phyloP scores from a whole-genome alignment of 2,329 filamentous ascomycete species.

The Colletotrichum sp. region DNA sequence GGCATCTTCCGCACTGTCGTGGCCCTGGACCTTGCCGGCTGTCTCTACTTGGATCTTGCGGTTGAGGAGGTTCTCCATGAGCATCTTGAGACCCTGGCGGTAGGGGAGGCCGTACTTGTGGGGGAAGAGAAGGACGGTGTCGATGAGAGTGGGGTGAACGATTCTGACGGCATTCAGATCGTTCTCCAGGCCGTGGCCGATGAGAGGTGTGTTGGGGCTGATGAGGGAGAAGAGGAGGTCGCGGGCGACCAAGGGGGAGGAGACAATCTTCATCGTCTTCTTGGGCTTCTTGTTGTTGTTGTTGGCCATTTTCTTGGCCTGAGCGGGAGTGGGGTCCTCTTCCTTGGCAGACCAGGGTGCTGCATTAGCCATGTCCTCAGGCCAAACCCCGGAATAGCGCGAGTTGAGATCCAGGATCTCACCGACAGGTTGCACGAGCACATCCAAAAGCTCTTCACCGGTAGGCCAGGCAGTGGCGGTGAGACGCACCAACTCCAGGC shows the following conservation, averaged over 20 bases:
- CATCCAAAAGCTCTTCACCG: constrained; percentile 77
- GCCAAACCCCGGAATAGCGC: constrained; percentile 85
- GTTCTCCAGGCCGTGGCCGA: constrained; percentile 95
- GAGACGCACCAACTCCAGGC: constrained; percentile 87
- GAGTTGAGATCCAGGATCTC: constrained; percentile 91
- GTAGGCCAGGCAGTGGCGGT: constrained; percentile 89
- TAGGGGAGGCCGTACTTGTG: constrained; percentile 78
- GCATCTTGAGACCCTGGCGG: constrained; percentile 76
- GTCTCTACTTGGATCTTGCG: constrained; percentile 79
- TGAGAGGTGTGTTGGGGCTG: constrained; percentile 77
- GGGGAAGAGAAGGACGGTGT: constrained; percentile 85
- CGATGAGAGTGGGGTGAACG: constrained; percentile 83
- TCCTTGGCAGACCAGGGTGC: constrained; percentile 52
- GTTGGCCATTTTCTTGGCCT: constrained; percentile 23
- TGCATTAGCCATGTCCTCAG: constrained; percentile 77
- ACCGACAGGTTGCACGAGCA: constrained; percentile 83
- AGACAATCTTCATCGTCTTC: constrained; percentile 71
- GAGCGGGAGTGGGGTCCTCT: constrained; percentile 19
- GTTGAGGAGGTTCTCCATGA: constrained; percentile 73
- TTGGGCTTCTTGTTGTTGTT: constrained; percentile 26
- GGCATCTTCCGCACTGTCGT: constrained; percentile 93
- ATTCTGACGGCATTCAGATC: constrained; percentile 87
- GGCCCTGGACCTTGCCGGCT: constrained; percentile 60
- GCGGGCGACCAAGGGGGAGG: constrained; percentile 77
- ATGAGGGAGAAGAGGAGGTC: constrained; percentile 78